Conservation (phyloP, 2,329 filamentous ascomycete species). For the Sporothrix curviconia region DNA sequence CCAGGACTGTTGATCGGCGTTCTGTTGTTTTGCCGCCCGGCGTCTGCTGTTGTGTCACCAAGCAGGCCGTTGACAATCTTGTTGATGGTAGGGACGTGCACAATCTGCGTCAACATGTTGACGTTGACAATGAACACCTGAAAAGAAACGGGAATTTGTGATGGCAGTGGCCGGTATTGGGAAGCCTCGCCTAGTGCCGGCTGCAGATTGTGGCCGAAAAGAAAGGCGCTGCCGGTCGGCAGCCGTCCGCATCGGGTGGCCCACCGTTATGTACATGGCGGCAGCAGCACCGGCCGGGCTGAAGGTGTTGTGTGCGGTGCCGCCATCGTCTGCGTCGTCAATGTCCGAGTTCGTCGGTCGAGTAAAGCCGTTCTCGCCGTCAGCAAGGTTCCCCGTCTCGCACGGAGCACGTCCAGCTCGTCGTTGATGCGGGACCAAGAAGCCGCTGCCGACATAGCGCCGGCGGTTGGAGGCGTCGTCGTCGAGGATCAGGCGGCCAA, state of each 20-base stretch:
- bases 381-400: constrained; percentile 27
- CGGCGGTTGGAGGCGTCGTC: constrained; percentile 33
- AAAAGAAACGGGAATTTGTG: constrained; percentile 47
- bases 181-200: constrained; percentile 22
- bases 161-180: constrained; percentile 44
- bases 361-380: constrained; percentile 29
- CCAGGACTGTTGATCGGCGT: too few relatives aligned
- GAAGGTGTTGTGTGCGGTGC: background rate
- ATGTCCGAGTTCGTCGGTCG: constrained; percentile 31
- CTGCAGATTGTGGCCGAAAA: constrained; percentile 42
- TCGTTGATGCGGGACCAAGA: constrained; percentile 52
- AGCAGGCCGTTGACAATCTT: constrained; percentile 29
- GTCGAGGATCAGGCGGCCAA: constrained; percentile 42
- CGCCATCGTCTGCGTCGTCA: constrained; percentile 23
- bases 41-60: constrained; percentile 5
- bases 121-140: constrained; percentile 45
- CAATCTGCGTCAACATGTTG: constrained; percentile 37
- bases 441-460: constrained; percentile 45
- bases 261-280: background rate
- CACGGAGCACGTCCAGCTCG: constrained; percentile 43
- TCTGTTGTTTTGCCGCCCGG: background rate
- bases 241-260: constrained; percentile 28
- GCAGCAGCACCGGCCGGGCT: background rate
- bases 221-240: constrained; percentile 43
- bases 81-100: constrained; percentile 40